Base-by-base conservation (phyloP, 345 rosid genomes). In the Corymbia maculata region DNA sequence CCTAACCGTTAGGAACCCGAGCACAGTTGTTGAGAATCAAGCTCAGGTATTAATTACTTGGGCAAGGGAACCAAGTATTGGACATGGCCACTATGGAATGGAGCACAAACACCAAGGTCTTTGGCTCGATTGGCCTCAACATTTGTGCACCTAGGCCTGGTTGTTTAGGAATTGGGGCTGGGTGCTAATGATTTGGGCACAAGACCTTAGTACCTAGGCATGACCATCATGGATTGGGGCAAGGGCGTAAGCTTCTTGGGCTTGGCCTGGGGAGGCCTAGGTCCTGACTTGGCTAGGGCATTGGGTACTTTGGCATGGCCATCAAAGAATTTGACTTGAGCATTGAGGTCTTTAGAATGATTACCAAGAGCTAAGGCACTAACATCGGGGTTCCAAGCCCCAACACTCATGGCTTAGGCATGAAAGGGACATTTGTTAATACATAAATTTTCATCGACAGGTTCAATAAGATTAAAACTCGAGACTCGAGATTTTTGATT, bases 211-310 rank as follows among this genome's bases (percentile, higher is more conserved):
- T 68, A 68, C 12, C 22, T 8, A 32, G 10, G 5, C 24, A 68
- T 16, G 12, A 21, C 9, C 10, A 4, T 16, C 2, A 1, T 4
- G 1, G 8, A 68, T 9, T 12, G 7, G 2, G 44, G 22, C 45
- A 68, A 68, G 19, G 45, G 6, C 10, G 2, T 16, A 32, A 5
- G 44, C 6, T 68, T 68, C 45, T 68, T 68, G 44, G 22, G 9
- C 79, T 15, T 32, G 22, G 44, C 79, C 2, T 7, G 4, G 14
- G 42, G 79, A 66, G 79, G 79, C 79, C 42, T 2, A 15, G 16
- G 79, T 15, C 79, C 0, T 66, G 42, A 66, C 42, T 30, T 66
- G 16, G 21, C 9, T 66, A 30, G 9, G 19, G 42, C 9, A 7
- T 14, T 3, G 7, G 6, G 44, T 66, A 7, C 79, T 30, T 5